phyloP scores from a whole-genome alignment of 2,329 filamentous ascomycete genomes.

The Apiospora kogelbergensis region DNA sequence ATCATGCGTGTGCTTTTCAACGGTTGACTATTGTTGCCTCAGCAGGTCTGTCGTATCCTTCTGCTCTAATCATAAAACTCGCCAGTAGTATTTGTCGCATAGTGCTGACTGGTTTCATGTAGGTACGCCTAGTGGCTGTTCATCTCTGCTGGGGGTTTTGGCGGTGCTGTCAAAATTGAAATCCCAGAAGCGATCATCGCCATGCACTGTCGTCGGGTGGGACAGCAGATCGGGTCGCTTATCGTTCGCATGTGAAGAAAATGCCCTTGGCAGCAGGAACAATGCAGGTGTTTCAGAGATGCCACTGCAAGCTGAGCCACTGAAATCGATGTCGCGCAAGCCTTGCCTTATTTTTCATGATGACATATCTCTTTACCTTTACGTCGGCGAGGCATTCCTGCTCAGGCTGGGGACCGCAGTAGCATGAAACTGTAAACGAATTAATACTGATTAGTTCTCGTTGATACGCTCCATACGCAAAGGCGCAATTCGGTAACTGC shows the following conservation, averaged over 20 bases:
- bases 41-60: no score
- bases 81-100: no score
- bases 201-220: neutral
- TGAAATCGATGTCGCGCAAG: no score
- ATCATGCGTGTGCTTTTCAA: no score
- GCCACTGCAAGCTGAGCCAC: neutral
- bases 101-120: no score
- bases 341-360: neutral
- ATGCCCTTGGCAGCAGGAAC: neutral
- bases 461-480: slow-evolving; percentile 24
- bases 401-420: no score
- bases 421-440: slow-evolving; percentile 18
- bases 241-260: neutral
- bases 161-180: no score
- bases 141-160: no score
- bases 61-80: no score
- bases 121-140: no score
- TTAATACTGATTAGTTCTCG: slow-evolving; percentile 19
- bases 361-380: neutral
- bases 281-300: neutral
- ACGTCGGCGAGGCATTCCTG: no score
- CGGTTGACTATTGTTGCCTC: no score
- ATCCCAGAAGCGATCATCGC: neutral
- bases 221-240: neutral
- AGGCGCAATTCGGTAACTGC: slow-evolving; percentile 19